Conservation (phyloP, 768 basidiomycete genomes). For the Russula vinacea region DNA sequence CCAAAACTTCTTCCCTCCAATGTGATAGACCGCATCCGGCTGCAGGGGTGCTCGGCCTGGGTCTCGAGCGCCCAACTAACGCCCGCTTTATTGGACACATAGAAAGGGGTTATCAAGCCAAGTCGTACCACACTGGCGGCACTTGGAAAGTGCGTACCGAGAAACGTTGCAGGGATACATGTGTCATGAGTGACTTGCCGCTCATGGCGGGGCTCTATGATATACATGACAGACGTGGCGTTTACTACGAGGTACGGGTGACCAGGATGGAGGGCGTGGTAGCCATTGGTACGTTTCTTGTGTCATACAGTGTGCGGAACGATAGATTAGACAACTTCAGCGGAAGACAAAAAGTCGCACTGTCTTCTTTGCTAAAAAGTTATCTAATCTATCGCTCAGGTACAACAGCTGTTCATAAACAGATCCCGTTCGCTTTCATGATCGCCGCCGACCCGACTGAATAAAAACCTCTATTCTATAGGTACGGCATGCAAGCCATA, state of each 20-base stretch:
- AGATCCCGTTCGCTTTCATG: not conserved
- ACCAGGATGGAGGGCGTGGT: conserved; percentile 56
- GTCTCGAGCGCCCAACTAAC: conserved; percentile 42
- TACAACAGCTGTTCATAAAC: conserved; percentile 1
- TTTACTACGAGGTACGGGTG: conserved; percentile 64
- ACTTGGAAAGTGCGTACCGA: conserved; percentile 45
- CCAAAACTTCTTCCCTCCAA: conserved; percentile 51
- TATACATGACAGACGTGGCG: conserved; percentile 50
- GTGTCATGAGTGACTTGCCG: conserved; percentile 58
- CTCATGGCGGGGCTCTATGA: conserved; percentile 60
- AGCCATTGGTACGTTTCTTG: conserved; percentile 50
- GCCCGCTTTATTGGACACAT: conserved; percentile 48
- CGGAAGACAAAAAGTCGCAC: too few species aligned
- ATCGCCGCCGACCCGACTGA: not conserved
- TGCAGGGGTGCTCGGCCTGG: conserved; percentile 53
- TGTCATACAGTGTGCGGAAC: too few species aligned
- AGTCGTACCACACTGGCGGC: conserved; percentile 35
- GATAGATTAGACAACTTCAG: too few species aligned
- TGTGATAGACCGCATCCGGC: conserved; percentile 50
- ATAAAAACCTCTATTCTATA: conserved; percentile 32
- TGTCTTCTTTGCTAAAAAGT: too few species aligned
- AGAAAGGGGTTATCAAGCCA: conserved; percentile 34
- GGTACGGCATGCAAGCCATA: conserved; percentile 66
- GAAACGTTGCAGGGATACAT: conserved; percentile 46
- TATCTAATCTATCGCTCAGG: not conserved